Percentiles rank a stretch among this genome's conserved stretches.
Evolutionary conservation across 441 rosid genomes (phyloP).

Genomic region (Sinapis alba): DNA sequence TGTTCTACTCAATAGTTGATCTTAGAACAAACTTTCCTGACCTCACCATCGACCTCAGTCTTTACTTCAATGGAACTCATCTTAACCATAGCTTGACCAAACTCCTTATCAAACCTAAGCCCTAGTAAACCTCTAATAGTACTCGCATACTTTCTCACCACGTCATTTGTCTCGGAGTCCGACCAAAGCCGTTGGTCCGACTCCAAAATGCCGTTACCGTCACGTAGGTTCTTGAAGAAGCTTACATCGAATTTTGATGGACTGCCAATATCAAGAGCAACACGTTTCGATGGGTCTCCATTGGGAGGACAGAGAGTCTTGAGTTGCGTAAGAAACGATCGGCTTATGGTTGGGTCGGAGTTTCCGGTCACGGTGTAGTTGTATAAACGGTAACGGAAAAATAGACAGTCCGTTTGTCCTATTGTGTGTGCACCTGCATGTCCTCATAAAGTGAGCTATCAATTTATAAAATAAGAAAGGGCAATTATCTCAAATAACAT

Average conservation of each 20-base stretch:
- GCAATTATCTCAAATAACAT: no score
- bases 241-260: conserved; percentile 56
- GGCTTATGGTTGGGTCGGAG: conserved; percentile 69
- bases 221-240: conserved; percentile 61
- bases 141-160: conserved; percentile 60
- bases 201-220: conserved; percentile 66
- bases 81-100: conserved; percentile 68
- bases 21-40: conserved; percentile 65
- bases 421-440: conserved; percentile 72
- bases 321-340: conserved; percentile 53
- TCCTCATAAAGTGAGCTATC: not conserved
- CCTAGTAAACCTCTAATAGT: conserved; percentile 59
- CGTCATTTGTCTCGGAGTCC: conserved; percentile 47
- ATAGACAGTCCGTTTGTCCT: conserved; percentile 74
- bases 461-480: no score
- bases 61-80: conserved; percentile 74
- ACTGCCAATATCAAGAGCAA: conserved; percentile 61
- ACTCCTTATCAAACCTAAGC: conserved; percentile 58
- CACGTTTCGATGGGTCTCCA: conserved; percentile 57
- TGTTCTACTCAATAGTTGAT: conserved; percentile 39
- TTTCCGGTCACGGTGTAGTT: conserved; percentile 71
- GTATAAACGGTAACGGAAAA: conserved; percentile 72
- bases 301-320: conserved; percentile 57
- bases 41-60: conserved; percentile 60
- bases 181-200: conserved; percentile 74